Evolutionary conservation across 2,329 filamentous ascomycete genomes (phyloP), one percentile per base, ranked within the genome.

Genomic region (Pseudogymnoascus sp.): DNA sequence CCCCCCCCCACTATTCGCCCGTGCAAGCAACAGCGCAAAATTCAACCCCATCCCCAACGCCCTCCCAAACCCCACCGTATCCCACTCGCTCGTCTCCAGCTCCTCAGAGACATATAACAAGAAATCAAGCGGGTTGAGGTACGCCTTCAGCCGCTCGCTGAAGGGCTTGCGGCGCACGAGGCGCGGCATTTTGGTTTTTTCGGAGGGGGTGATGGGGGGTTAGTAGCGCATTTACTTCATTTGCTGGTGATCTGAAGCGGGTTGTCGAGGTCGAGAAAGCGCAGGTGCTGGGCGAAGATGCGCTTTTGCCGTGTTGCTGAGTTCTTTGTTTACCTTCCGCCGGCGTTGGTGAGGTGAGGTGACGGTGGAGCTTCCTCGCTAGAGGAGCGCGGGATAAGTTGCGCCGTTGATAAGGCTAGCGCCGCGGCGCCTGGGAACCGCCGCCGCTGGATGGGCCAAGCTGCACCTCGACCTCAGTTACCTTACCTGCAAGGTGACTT

Each of bases 51-150:
- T 68, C 4, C 92, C 93, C 15, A 96, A 78, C 60, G 90, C 86
- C 4, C 86, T 84, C 27, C 91, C 89, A 74, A 91, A 88, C 36
- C 86, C 78, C 67, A 90, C 88, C 17, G 93, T 91, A 68, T 97
- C 90, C 86, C 92, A 95, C 69, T 96, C 90, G 71, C 89, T 87
- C 29, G 91, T 91, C 73, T 97, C 92, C 64, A 99, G 83, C 76
- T 96, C 91, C 73, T 97, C 93, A 0, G 91, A 95, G 1, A 96
- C 76, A 89, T 91, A 96, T 15, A 99, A 84, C 61, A 94, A 78
- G 71, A 93, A 90, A 76, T 99, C 94, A 78, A 90, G 88, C 2
- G 91, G 91, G 71, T 97, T 93, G 63, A 97, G 79, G 74, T 86
- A 86, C 62, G 89, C 82, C 72, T 86, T 85, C 74, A 97, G 82